These are phyloP conservation scores for Aureobasidium uvarum DNA, from an alignment of 2,329 filamentous ascomycete species.

Conservation along the genomic window DNA sequence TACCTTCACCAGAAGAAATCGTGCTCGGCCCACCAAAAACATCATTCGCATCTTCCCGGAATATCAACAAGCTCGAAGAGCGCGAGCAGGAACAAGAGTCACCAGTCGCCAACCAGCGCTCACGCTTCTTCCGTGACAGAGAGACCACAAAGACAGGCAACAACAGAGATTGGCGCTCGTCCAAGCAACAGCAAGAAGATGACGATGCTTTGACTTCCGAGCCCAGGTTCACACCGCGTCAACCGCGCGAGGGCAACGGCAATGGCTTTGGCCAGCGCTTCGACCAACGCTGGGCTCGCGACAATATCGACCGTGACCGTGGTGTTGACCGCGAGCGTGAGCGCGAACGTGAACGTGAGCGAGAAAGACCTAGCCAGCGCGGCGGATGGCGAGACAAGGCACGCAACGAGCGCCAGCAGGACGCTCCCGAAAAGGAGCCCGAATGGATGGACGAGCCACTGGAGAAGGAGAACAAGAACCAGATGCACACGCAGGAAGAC, in stretches of 20 bases:
- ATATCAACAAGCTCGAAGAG: constrained; percentile 48
- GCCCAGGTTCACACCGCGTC: constrained; percentile 7
- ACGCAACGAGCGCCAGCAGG: constrained; percentile 54
- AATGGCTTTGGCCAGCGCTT: constrained; percentile 65
- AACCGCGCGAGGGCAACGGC: constrained; percentile 48
- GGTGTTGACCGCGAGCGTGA: constrained; percentile 64
- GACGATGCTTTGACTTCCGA: constrained; percentile 50
- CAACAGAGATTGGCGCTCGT: constrained; percentile 54
- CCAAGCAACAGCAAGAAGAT: constrained; percentile 67
- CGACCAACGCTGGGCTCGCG: constrained; percentile 62
- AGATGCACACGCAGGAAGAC: constrained; percentile 86
- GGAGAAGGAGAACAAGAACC: constrained; percentile 61
- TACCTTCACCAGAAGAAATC: constrained; percentile 62
- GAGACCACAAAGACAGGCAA: constrained; percentile 44
- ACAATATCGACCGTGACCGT: constrained; percentile 40
- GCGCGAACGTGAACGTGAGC: constrained; percentile 49
- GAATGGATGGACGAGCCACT: constrained; percentile 74
- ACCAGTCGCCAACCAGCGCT: constrained; percentile 34
- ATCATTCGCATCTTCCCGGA: constrained; percentile 72
- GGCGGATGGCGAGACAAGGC: constrained; percentile 61
- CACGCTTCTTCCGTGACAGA: constrained; percentile 46
- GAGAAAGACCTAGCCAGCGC: constrained; percentile 51
- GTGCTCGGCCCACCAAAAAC: constrained; percentile 81
- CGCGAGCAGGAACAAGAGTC: constrained; percentile 42
- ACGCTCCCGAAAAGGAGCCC: constrained; percentile 72